Evolutionary conservation across 2,329 filamentous ascomycete species (phyloP), one percentile per base, ranked within the genome.

Genomic region (Didymella exigua): DNA sequence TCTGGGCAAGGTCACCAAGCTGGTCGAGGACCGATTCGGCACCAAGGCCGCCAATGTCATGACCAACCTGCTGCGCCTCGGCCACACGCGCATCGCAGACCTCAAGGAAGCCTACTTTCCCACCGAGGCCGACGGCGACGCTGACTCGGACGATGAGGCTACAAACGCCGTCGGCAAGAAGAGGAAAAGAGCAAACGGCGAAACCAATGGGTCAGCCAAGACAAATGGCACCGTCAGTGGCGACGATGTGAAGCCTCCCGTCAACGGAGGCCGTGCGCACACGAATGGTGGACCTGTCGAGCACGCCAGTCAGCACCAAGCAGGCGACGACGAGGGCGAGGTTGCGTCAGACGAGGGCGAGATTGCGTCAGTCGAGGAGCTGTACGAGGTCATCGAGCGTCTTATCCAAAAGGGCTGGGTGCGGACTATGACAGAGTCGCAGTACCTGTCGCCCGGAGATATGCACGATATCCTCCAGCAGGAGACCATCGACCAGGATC

Each of bases 1-100:
- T 54, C 85, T 86, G 4, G 92, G 91, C 37, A 95, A 91, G 75
- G 89, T 96, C 33, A 78, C 95, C 24, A 85, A 92, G 60, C 80
- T 91, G 56, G 83, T 95, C 37, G 86, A 91, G 62, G 83, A 82
- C 29, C 85, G 88, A 63, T 88, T 91, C 70, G 93, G 93, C 16
- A 78, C 81, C n/a, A 83, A 86, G 58, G 91, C 91, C 26, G 85
- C 86, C 52, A 85, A 87, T 58, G 81, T 97, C 33, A 83, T 95
- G 55, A 86, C 90, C 64, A 89, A 88, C 26, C 78, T 97, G 36
- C 78, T 96, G 56, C 82, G 88, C 50, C 81, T 93, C 16, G 93
- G 93, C 1, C 89, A 95, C 76, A 88, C 89, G 26, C 86, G 85
- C 69, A 81, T 93, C 29, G 83, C 81, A 36, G 88, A 92, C 63